Evolutionary conservation across 1,284 basidiomycete genomes (phyloP).

Genomic region (Cystobasidium sp.): DNA sequence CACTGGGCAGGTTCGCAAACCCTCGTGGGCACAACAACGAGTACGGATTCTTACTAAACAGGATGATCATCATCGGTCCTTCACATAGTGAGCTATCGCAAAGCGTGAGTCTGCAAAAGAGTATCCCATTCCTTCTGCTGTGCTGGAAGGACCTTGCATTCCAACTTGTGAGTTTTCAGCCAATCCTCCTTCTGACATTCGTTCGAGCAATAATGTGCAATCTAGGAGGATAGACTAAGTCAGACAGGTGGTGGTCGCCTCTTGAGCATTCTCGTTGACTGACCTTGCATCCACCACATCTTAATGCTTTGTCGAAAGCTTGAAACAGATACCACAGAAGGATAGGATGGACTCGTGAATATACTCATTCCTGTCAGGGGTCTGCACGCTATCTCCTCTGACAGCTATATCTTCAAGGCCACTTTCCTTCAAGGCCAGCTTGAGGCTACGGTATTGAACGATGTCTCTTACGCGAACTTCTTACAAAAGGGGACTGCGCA

Average conservation of each 20-base stretch:
- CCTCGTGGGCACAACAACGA: no score
- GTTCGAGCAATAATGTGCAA: slow-evolving; percentile 1
- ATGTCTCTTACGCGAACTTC: slow-evolving; percentile 9
- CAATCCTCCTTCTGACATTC: slow-evolving; percentile 15
- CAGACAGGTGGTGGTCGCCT: neutral
- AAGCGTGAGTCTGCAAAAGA: no score
- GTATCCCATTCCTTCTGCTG: slow-evolving; percentile 14
- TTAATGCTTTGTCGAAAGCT: neutral
- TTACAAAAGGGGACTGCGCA: neutral
- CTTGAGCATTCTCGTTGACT: neutral
- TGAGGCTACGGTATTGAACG: neutral
- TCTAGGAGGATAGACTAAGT: neutral
- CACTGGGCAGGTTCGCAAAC: no score
- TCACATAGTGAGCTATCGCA: no score
- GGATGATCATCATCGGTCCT: no score
- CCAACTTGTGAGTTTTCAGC: neutral
- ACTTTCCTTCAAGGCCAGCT: neutral
- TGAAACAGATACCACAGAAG: slow-evolving; percentile 2
- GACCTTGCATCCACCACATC: slow-evolving; percentile 16
- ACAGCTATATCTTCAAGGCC: neutral
- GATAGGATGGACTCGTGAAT: neutral
- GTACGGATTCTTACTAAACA: no score
- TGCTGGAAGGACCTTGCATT: neutral
- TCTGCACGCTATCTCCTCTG: neutral
- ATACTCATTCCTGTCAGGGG: neutral